Conservation (phyloP, 2,329 filamentous ascomycete genomes). For the Aschersonia sp. region DNA sequence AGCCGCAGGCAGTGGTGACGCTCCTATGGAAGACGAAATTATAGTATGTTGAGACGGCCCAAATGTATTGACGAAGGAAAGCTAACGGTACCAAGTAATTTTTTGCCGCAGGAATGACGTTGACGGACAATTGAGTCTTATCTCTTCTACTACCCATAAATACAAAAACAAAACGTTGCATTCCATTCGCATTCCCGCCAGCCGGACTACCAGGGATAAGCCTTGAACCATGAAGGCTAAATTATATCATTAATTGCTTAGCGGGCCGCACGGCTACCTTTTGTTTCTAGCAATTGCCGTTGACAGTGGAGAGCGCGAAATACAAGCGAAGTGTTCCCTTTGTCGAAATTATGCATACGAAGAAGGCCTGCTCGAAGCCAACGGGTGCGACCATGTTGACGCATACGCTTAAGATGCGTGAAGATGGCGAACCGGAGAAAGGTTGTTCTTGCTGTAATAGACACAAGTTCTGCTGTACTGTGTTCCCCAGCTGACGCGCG, state of each 20-base stretch:
- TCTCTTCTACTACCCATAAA: too few relatives aligned
- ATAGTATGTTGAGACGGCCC: slow-evolving; percentile 19
- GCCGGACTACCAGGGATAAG: too few relatives aligned
- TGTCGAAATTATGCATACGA: background rate
- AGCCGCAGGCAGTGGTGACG: slow-evolving; percentile 35
- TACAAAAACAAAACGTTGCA: background rate
- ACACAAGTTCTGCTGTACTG: too few relatives aligned
- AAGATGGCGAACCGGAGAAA: too few relatives aligned
- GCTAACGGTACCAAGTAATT: background rate
- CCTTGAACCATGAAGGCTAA: too few relatives aligned
- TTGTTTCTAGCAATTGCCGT: background rate
- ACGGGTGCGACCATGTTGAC: too few relatives aligned
- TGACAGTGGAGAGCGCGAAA: background rate
- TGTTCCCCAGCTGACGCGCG: too few relatives aligned
- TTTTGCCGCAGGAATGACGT: background rate
- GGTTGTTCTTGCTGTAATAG: too few relatives aligned
- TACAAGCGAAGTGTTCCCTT: background rate
- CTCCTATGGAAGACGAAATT: slow-evolving; percentile 54
- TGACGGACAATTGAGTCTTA: background rate
- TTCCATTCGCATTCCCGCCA: background rate
- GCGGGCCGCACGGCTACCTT: background rate
- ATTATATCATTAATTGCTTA: background rate
- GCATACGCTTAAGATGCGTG: too few relatives aligned
- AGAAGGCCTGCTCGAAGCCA: background rate
- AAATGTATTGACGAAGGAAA: background rate